Evolutionary conservation across 768 basidiomycete species (phyloP), one percentile per base, ranked within the genome.

Genomic region (Rhodocollybia butyracea): DNA sequence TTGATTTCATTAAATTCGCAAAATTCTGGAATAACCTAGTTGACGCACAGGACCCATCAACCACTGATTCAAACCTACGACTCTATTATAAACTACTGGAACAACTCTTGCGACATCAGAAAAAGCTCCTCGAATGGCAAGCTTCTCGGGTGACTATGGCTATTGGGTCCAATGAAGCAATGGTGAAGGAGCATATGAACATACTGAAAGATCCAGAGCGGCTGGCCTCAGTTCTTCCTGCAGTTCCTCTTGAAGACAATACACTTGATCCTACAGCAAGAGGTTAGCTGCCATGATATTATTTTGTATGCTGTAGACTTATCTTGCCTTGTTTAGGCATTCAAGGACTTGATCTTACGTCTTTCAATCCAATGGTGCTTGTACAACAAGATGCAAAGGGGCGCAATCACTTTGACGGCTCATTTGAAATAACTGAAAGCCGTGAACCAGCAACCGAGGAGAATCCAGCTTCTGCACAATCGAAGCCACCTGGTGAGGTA

Each of bases 91-190:
- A 61, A 39, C 46, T 61, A 1, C 60, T 58, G 1, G 51, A 56
- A 21, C 60, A 61, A 7, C 58, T 61, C 7, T 47, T 54, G 39
- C 58, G 51, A 2, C 60, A 61, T 46, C 55, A 57, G 46, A 61
- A 61, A 40, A 57, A 26, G 21, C 13, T 45, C 22, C 17, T 45
- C 7, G 13, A 13, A 21, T 45, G 22, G 6, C 15, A 22, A 45
- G 15, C 21, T 4, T 13, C 15, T 13, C 13, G 21, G 5, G 15
- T 24, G 13, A 45, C 43, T 22, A 45, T 45, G 7, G 19, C 26
- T 29, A 29, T 24, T 10, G 43, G 21, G 13, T 45, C 43, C 21
- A 45, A 45, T 45, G 43, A n/a, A 21, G 43, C 43, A n/a, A 21
- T 45, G 43, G 17, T 45, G 7, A n/a, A 45, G 4, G 43, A 45